Percentiles rank a stretch among this genome's conserved stretches.
phyloP scores from a whole-genome alignment of 2,329 filamentous ascomycete genomes.

The Nectriaceae sp. region DNA sequence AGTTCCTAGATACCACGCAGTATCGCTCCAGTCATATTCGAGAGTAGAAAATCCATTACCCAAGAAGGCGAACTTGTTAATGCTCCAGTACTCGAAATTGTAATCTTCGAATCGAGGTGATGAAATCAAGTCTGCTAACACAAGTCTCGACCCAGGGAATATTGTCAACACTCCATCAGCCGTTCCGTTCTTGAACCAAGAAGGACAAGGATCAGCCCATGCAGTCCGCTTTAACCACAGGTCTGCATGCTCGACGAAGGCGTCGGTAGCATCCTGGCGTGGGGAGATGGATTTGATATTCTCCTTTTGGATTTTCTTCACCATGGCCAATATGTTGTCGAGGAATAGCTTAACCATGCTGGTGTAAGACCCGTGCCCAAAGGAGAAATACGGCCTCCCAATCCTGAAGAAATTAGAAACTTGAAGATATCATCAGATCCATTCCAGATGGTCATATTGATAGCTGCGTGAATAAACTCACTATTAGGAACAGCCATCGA shows the following conservation, averaged over 20 bases:
- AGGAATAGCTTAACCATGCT: conserved; percentile 1
- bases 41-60: conserved; percentile 1
- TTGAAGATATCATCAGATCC: too few species aligned
- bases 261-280: background rate
- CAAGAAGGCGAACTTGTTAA: background rate
- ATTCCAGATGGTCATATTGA: too few species aligned
- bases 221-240: background rate
- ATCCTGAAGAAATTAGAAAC: too few species aligned
- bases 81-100: background rate
- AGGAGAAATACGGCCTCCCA: too few species aligned
- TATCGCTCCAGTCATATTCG: background rate
- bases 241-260: conserved; percentile 1
- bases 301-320: conserved; percentile 1
- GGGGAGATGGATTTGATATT: background rate
- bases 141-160: background rate
- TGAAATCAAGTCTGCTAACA: background rate
- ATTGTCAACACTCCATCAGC: background rate
- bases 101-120: conserved; percentile 1
- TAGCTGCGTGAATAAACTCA: conserved; percentile 5
- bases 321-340: background rate
- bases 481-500: background rate
- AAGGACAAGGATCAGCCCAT: background rate
- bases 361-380: background rate
- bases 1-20: too few species aligned
- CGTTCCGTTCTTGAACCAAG: conserved; percentile 6